A percentile compares a stretch with the other conserved stretches of the same genome.
Evolutionary conservation across 139 green algal species (phyloP).

Genomic region (Gonium pectorale): DNA sequence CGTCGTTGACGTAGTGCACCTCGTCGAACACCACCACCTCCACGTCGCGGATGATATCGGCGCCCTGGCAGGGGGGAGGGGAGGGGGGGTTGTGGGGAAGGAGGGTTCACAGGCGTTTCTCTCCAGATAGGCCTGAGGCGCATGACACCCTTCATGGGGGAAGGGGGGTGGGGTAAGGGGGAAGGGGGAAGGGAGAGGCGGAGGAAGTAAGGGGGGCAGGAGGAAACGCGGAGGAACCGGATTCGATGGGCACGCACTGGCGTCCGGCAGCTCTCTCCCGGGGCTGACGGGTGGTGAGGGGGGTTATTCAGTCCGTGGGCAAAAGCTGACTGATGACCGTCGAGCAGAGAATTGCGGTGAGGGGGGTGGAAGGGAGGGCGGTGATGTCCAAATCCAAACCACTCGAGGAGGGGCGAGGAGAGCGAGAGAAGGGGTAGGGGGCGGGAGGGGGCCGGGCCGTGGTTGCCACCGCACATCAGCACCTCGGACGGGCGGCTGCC

Average conservation of each 20-base stretch:
- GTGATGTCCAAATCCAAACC: too few species aligned
- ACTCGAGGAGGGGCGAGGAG: too few species aligned
- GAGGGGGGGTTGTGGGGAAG: not conserved
- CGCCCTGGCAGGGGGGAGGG: conserved; percentile 61
- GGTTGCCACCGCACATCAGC: not conserved
- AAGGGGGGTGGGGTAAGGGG: not conserved
- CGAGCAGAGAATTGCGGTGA: too few species aligned
- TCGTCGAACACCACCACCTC: conserved; percentile 99
- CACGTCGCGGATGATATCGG: conserved; percentile 93
- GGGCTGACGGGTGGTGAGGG: too few species aligned
- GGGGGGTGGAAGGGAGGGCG: too few species aligned
- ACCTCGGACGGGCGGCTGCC: not conserved
- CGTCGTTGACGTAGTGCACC: conserved; percentile 98
- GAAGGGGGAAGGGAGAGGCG: not conserved
- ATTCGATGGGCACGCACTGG: too few species aligned
- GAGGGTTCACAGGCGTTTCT: too few species aligned
- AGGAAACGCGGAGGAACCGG: too few species aligned
- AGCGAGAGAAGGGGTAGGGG: not conserved
- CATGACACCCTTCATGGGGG: not conserved
- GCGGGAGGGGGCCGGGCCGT: not conserved
- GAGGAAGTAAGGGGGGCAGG: not conserved
- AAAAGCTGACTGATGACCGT: too few species aligned
- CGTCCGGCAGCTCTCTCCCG: too few species aligned
- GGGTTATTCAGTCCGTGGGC: too few species aligned
- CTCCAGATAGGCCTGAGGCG: not conserved